Conservation (phyloP, 164 flowering plant genomes). For the Vitis amurensis region DNA sequence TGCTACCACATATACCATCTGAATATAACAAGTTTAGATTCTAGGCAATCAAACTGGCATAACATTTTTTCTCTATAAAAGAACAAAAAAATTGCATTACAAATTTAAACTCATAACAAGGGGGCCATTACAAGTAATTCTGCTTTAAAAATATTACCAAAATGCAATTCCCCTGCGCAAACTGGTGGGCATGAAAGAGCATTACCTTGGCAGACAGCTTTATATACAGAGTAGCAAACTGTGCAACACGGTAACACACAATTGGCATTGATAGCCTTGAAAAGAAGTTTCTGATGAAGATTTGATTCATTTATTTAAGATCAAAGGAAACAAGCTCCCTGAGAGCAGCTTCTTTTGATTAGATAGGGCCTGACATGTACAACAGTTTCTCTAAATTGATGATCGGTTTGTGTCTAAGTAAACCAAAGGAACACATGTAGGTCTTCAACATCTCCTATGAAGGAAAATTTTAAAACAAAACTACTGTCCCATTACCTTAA, state of each 20-base stretch:
- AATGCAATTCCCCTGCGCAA: too few species aligned
- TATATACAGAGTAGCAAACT: too few species aligned
- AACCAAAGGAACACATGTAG: neutral
- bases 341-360: slow-evolving; percentile 8
- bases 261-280: neutral
- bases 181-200: too few species aligned
- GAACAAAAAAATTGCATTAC: too few species aligned
- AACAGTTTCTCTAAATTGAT: slow-evolving; percentile 23
- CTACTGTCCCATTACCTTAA: neutral
- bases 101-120: too few species aligned
- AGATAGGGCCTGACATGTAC: slow-evolving; percentile 21
- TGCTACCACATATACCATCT: too few species aligned
- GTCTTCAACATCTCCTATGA: neutral
- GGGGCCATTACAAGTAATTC: too few species aligned
- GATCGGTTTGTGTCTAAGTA: slow-evolving; percentile 4
- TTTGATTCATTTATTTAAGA: slow-evolving; percentile 6
- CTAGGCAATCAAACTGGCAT: too few species aligned
- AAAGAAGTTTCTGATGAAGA: neutral
- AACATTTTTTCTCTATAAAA: too few species aligned
- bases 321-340: slow-evolving; percentile 4
- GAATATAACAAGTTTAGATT: too few species aligned
- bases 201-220: too few species aligned
- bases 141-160: too few species aligned
- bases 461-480: slow-evolving; percentile 15
- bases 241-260: neutral